phyloP scores from a whole-genome alignment of 805 yeast genomes.

The Monosporozyma unispora region DNA sequence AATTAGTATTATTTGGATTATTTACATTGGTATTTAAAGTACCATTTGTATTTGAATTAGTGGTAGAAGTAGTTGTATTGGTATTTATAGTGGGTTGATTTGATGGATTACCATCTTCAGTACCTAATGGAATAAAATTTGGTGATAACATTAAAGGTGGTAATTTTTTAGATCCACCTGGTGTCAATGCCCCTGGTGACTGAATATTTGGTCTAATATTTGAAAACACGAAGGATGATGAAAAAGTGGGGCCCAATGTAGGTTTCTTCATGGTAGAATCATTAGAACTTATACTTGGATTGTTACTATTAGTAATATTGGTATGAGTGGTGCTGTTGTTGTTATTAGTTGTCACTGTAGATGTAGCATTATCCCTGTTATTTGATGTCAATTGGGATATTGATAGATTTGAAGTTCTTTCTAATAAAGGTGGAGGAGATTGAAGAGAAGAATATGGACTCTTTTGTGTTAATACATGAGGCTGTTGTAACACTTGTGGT shows the following conservation, averaged over 20 bases:
- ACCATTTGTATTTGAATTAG: background rate
- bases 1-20: background rate
- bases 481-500: slow-evolving; percentile 1
- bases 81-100: background rate
- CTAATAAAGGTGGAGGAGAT: background rate
- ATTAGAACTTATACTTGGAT: background rate
- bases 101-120: background rate
- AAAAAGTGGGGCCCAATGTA: background rate
- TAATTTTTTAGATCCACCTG: slow-evolving; percentile 47
- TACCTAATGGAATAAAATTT: slow-evolving; percentile 3
- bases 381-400: slow-evolving; percentile 1
- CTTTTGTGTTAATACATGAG: background rate
- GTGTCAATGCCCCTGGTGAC: slow-evolving; percentile 42
- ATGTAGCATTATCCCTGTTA: background rate
- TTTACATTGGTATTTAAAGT: background rate
- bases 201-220: slow-evolving; percentile 14
- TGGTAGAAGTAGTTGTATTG: background rate
- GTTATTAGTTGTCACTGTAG: background rate
- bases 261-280: background rate
- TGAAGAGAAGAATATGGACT: background rate
- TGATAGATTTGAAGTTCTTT: slow-evolving; percentile 2
- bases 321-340: background rate
- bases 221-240: background rate
- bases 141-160: slow-evolving; percentile 32
- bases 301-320: background rate